These are phyloP conservation scores for Mycosphaerella arachidis DNA, from an alignment of 2,329 filamentous ascomycete species.

Conservation along the genomic window DNA sequence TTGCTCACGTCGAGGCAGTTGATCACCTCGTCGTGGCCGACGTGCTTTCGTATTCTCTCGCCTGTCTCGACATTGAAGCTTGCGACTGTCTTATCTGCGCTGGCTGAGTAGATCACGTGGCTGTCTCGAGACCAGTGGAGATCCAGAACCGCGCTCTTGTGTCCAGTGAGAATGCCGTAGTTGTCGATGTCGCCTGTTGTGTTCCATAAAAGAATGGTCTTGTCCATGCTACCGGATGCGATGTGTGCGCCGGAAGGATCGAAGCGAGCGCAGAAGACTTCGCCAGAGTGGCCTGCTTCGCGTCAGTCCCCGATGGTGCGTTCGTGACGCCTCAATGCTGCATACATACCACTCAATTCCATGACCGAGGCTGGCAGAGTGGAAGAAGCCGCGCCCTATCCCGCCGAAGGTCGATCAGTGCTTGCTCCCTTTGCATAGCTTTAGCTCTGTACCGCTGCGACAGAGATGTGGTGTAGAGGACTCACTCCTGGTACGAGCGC, in stretches of 20 bases:
- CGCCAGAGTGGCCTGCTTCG: constrained; percentile 59
- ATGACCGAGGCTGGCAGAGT: constrained; percentile 85
- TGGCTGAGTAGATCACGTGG: constrained; percentile 82
- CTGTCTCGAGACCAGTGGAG: constrained; percentile 97
- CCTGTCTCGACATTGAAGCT: constrained; percentile 94
- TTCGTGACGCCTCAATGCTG: constrained; percentile 8
- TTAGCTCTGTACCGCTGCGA: constrained; percentile 19
- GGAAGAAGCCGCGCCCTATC: constrained; percentile 65
- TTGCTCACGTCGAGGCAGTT: constrained; percentile 86
- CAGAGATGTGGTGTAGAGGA: constrained; percentile 34
- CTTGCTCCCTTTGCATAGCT: constrained; percentile 17
- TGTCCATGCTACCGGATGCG: constrained; percentile 92
- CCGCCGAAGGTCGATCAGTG: constrained; percentile 22
- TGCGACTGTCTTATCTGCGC: constrained; percentile 86
- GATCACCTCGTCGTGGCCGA: constrained; percentile 93
- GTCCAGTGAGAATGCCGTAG: constrained; percentile 81
- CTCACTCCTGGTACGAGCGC: constrained; percentile 64
- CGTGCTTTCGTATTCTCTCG: constrained; percentile 83
- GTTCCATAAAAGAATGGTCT: constrained; percentile 89
- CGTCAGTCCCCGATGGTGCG: not conserved
- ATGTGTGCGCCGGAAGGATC: constrained; percentile 83
- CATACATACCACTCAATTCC: constrained; percentile 70
- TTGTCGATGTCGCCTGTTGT: constrained; percentile 92
- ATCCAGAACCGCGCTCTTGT: constrained; percentile 86
- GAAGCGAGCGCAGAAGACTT: constrained; percentile 87